Evolutionary conservation across 208 protist genomes (phyloP), one percentile per base, ranked within the genome.

Genomic region (Crithidia sp.): DNA sequence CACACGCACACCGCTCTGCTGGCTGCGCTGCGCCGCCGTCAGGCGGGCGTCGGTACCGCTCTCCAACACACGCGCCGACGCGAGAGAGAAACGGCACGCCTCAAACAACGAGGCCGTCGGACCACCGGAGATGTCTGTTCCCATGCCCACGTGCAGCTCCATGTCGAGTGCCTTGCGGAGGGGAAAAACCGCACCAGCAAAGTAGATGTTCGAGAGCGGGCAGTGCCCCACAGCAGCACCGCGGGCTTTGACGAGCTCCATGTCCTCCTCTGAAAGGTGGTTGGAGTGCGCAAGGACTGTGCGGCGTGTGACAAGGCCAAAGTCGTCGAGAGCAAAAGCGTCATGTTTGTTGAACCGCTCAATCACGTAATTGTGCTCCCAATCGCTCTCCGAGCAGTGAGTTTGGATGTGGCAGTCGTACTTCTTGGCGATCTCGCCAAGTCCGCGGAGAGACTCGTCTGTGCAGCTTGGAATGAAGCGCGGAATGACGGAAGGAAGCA

Each of bases 391-490:
- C 5, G 88, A 94, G 81, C 89, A 92, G 72, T 93, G 83, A 28
- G 84, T 91, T 67, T 92, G 87, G 0, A 95, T 73, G 70, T 95
- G 86, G 63, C 84, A 92, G n/a, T 79, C 68, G 71, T 95, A 84
- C 76, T 90, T 88, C 37, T 81, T 64, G 1, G 74, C 89, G 5
- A 98, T 73, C 52, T 84, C 74, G 41, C 89, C 89, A 1, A 99
- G 80, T 5, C 88, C 90, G 36, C 76, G 58, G 52, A 99, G 83
- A 6, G 98, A 77, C 71, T 89, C 85, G 37, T 82, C 56, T 12
- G 77, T 90, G 84, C 97, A 98, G 16, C 96, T 93, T 16, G 95
- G 95, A 61, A 97, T 92, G 83, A 99, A 99, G 50, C 98, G 89
- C 9, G 98, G 98, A 19, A 93, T 95, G 5, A 99, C 71, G 12